Evolutionary conservation across 169 alveolate genomes (phyloP).

Genomic region (Neospora caninum): DNA sequence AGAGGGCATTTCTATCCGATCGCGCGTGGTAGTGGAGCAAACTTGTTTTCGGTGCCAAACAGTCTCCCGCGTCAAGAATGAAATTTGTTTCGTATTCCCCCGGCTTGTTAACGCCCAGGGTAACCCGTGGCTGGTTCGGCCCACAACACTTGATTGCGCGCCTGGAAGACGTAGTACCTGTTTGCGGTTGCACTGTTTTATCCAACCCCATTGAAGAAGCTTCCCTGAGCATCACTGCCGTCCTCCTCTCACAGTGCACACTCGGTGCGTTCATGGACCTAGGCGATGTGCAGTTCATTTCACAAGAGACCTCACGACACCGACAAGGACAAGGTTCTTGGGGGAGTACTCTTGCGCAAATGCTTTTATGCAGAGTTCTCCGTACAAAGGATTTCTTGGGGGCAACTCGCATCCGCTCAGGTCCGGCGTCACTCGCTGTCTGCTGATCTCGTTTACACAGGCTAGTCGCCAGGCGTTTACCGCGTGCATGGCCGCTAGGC

Average conservation of each 20-base stretch:
- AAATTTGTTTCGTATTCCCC: no score
- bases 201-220: not conserved
- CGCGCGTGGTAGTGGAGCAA: no score
- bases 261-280: not conserved
- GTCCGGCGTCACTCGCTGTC: not conserved
- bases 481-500: constrained; percentile 20
- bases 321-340: constrained; percentile 3
- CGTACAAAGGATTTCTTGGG: not conserved
- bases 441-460: not conserved
- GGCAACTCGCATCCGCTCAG: not conserved
- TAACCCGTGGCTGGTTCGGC: no score
- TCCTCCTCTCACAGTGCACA: not conserved
- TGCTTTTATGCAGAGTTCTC: not conserved
- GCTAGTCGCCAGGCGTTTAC: constrained; percentile 24
- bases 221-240: not conserved
- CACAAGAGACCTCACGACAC: not conserved
- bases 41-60: no score
- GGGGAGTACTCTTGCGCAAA: not conserved
- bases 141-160: no score
- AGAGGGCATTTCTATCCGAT: no score
- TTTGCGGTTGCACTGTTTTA: no score
- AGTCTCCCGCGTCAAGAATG: no score
- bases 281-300: not conserved
- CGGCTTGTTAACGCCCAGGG: no score
- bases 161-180: no score